Evolutionary conservation across 495 filamentous ascomycete species (phyloP).

Genomic region (Podospora comata): DNA sequence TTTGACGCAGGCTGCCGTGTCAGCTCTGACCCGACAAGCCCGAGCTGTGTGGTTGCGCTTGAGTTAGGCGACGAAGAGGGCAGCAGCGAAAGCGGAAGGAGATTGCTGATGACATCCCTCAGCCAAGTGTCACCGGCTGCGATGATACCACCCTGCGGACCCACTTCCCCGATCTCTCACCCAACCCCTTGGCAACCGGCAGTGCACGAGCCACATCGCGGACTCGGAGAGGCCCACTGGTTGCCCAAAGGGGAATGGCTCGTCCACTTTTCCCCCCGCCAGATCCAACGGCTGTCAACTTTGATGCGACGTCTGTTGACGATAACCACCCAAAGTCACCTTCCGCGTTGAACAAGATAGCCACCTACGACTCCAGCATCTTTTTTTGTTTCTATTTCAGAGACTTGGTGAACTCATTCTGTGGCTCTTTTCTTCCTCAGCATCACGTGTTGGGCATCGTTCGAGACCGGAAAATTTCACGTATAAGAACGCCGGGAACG

Average conservation of each 20-base stretch:
- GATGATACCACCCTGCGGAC: neutral
- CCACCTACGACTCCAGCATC: neutral
- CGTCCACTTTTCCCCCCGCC: neutral
- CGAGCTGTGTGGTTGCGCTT: neutral
- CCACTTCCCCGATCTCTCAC: conserved; percentile 7
- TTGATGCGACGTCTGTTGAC: neutral
- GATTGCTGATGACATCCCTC: neutral
- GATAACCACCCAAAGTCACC: neutral
- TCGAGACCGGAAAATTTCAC: conserved; percentile 1
- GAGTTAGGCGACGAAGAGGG: no score
- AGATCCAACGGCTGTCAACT: neutral
- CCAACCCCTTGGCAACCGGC: neutral
- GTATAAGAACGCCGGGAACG: neutral
- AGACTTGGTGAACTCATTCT: neutral
- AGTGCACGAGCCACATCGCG: neutral
- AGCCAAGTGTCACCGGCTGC: conserved; percentile 4
- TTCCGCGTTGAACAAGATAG: neutral
- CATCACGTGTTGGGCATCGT: conserved; percentile 3
- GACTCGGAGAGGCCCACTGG: neutral
- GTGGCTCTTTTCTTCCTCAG: neutral
- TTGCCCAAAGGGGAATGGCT: neutral
- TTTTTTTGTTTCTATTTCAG: neutral
- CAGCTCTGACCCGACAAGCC: conserved; percentile 4
- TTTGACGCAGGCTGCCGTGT: neutral
- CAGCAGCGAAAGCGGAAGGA: neutral